Evolutionary conservation across 2,329 filamentous ascomycete genomes (phyloP).

Genomic region (Teratosphaeria pseudoeucalypti): DNA sequence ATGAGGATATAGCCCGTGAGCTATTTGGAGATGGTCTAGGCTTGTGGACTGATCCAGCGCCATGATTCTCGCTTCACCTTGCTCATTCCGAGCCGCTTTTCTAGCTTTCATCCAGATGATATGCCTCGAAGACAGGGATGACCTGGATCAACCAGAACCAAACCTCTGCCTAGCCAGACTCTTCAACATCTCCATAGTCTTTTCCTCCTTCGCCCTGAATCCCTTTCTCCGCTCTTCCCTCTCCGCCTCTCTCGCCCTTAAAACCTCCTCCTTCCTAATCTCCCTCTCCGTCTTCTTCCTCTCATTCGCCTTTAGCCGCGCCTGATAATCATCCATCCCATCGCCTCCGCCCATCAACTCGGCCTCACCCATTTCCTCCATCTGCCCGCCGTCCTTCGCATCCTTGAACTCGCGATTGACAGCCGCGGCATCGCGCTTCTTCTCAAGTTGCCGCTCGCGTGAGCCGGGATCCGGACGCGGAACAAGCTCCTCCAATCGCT

Average conservation of each 20-base stretch:
- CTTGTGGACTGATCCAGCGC: neutral
- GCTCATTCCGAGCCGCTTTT: neutral
- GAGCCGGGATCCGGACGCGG: slow-evolving; percentile 77
- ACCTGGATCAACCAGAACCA: slow-evolving; percentile 33
- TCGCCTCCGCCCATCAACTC: slow-evolving; percentile 65
- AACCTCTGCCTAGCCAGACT: slow-evolving; percentile 71
- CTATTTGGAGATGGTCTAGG: neutral
- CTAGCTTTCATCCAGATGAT: neutral
- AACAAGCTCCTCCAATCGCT: slow-evolving; percentile 66
- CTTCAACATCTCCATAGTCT: slow-evolving; percentile 71
- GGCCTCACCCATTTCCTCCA: slow-evolving; percentile 55
- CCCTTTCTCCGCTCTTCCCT: slow-evolving; percentile 63
- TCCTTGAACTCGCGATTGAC: slow-evolving; percentile 65
- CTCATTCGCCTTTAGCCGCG: slow-evolving; percentile 59
- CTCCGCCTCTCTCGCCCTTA: slow-evolving; percentile 65
- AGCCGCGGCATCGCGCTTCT: slow-evolving; percentile 62
- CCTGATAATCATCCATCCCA: slow-evolving; percentile 56
- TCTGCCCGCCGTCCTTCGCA: slow-evolving; percentile 44
- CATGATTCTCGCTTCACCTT: neutral
- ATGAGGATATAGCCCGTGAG: neutral
- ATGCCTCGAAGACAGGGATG: neutral
- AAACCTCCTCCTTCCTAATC: slow-evolving; percentile 67
- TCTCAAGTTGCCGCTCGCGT: slow-evolving; percentile 76
- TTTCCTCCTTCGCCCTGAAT: slow-evolving; percentile 67
- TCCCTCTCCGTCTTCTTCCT: slow-evolving; percentile 75